Percentiles rank a stretch among this genome's conserved stretches.
phyloP scores from a whole-genome alignment of 225 moss, liverwort and hornwort species.

The Marchantia polymorpha region DNA sequence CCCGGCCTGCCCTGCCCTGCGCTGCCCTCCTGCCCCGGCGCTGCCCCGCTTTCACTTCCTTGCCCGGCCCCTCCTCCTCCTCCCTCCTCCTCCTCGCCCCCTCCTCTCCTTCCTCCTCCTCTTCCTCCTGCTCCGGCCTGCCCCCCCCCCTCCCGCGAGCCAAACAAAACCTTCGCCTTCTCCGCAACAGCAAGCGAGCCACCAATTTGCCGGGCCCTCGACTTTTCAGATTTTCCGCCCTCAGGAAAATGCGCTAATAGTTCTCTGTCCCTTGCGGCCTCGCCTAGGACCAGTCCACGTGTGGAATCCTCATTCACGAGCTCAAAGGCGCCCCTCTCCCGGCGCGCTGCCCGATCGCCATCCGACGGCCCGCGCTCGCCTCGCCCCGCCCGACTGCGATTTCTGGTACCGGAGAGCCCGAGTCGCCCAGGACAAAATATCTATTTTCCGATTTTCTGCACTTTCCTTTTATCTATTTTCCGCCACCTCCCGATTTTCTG shows the following conservation, averaged over 20 bases:
- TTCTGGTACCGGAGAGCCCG: not conserved
- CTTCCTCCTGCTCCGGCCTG: not conserved
- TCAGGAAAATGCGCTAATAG: not conserved
- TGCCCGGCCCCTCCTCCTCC: not conserved
- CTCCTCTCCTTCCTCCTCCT: not conserved
- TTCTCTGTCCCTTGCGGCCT: not conserved
- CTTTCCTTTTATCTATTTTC: too few relatives aligned
- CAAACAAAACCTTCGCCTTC: not conserved
- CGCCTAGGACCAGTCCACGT: not conserved
- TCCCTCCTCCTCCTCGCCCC: not conserved
- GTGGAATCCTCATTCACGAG: not conserved
- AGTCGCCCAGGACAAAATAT: too few relatives aligned
- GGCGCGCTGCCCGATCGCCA: not conserved
- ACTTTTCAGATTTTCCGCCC: not conserved
- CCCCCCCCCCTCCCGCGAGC: not conserved
- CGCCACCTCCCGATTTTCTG: too few relatives aligned
- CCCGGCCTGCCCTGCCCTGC: not conserved
- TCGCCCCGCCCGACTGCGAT: not conserved
- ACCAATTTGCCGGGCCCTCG: not conserved
- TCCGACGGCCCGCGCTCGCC: not conserved
- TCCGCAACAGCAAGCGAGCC: not conserved
- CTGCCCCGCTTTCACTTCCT: not conserved
- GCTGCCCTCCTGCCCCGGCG: not conserved
- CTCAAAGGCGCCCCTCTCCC: not conserved
- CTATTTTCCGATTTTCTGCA: too few relatives aligned